Conservation (phyloP, 2,329 filamentous ascomycete genomes). For the Ampelomyces quisqualis region DNA sequence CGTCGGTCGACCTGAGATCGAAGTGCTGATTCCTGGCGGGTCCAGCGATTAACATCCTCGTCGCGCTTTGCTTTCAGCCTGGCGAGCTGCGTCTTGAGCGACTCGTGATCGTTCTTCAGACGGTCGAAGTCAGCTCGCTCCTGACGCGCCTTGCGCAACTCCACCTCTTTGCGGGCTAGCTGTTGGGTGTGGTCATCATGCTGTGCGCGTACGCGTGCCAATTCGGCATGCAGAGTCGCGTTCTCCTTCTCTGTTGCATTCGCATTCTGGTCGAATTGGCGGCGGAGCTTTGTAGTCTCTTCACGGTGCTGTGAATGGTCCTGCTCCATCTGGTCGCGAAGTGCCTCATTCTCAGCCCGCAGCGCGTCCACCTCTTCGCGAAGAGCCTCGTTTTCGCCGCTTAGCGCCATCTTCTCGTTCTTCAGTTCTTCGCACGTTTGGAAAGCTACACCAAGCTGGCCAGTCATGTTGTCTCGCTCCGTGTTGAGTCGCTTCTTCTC, state of each 20-base stretch:
- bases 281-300: conserved; percentile 39
- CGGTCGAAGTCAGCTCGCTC: conserved; percentile 50
- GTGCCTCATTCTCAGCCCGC: conserved; percentile 36
- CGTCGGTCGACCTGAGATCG: conserved; percentile 37
- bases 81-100: conserved; percentile 71
- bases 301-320: conserved; percentile 38
- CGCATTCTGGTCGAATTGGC: conserved; percentile 36
- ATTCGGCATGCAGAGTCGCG: conserved; percentile 35
- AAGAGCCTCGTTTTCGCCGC: conserved; percentile 40
- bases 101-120: conserved; percentile 69
- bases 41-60: conserved; percentile 44
- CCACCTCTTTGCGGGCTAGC: conserved; percentile 34
- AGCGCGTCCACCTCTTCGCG: conserved; percentile 41
- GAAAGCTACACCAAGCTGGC: conserved; percentile 62
- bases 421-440: conserved; percentile 56
- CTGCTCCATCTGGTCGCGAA: conserved; percentile 37
- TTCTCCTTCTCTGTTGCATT: conserved; percentile 40
- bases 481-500: conserved; percentile 62
- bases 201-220: conserved; percentile 35
- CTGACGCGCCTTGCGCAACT: conserved; percentile 39
- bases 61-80: conserved; percentile 72
- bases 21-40: conserved; percentile 34
- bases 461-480: conserved; percentile 66
- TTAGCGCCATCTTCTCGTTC: conserved; percentile 47
- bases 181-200: conserved; percentile 43